Evolutionary conservation across 495 filamentous ascomycete species (phyloP), one percentile per base, ranked within the genome.

Genomic region (Lasiosphaeria miniovina): DNA sequence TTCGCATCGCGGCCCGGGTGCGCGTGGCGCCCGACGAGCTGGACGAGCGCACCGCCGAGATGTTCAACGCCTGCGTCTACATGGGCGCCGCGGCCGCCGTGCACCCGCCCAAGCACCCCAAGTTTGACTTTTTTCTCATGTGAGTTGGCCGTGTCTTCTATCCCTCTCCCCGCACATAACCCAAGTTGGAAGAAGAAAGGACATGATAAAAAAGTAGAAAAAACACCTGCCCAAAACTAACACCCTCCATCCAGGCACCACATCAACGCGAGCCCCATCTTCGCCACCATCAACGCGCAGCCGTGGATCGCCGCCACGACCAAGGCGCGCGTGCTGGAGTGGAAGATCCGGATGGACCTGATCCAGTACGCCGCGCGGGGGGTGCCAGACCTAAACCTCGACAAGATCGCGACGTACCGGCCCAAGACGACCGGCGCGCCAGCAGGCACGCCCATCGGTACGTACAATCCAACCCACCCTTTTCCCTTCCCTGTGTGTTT

Each of bases 41-140:
- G 4, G 78, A 88, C n/a, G 78, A 84, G 62, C 83, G 80, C 69
- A 82, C 84, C 8, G 86, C 84, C 0, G 91, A 96, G 76, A 92
- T 95, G 85, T 87, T 85, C 24, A 85, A 91, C 63, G 77, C 81
- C 0, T 70, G 77, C 69, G 78, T 84, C 1, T 91, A 86, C 67
- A 86, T 83, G 57, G 87, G 87, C 2, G 69, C 75, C 4, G 75
- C 80, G 2, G 77, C 79, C 9, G 83, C 91, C 1, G 79, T 66
- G 54, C 74, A 83, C 41, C 84, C 84, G 1, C 75, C 78, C 4
- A 89, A 93, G 64, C 57, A 75, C 15, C 71, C 85, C 60, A 90
- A 86, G 65, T 78, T 91, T 62, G 93, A 96, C 62, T 97, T 97
- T 70, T 94, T 88, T 75, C 81, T 85, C 68, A 88, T 96, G 74